Evolutionary conservation across 1,284 basidiomycete species (phyloP), one percentile per base, ranked within the genome.

Genomic region (Stereum hirsutum): DNA sequence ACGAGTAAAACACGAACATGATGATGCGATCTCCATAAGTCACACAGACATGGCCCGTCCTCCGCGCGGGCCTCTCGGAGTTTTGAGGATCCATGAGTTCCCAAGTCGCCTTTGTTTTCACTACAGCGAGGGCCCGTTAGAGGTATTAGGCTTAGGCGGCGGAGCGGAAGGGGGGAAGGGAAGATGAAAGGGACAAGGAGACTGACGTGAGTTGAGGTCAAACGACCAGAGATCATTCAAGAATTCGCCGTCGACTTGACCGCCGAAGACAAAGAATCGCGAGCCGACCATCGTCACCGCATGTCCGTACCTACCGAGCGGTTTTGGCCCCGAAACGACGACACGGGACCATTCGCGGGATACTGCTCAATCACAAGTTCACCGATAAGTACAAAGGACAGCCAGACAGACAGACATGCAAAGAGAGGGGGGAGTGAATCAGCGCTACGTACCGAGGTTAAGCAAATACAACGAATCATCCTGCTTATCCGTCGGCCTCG

Each of bases 191-290:
- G 39, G 36, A 19, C 38, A 35, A 8, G 15, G 31, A 17, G 4
- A 68, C 88, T 68, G 63, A 94, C 93, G 65, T 49, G 91, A 89
- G 57, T 90, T 91, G 49, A 99, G 75, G 67, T 99, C 95, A 60
- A 99, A 99, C 25, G 82, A 77, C 92, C 94, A 98, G 28, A 99
- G 64, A 62, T 99, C 96, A 59, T 95, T 93, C 61, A 97, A 72
- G 61, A 97, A 99, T 55, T 90, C 80, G 24, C 89, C 89, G 50
- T 94, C 89, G n/a, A 93, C 91, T 62, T 99, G 95, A 26, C 96
- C 96, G 49, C 96, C 96, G 58, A 97, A 98, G 32, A 99, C 77
- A 59, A 90, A 90, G 66, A 99, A 96, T 57, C 80, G 86, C 50
- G 88, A 89, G 39, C 87, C 91, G 46, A 86, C 75, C 83, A 99